Percentiles rank a stretch among this genome's conserved stretches.
Conservation (phyloP, 108 stramenopile genomes). For the Pseudonitzschia delicatissima region DNA sequence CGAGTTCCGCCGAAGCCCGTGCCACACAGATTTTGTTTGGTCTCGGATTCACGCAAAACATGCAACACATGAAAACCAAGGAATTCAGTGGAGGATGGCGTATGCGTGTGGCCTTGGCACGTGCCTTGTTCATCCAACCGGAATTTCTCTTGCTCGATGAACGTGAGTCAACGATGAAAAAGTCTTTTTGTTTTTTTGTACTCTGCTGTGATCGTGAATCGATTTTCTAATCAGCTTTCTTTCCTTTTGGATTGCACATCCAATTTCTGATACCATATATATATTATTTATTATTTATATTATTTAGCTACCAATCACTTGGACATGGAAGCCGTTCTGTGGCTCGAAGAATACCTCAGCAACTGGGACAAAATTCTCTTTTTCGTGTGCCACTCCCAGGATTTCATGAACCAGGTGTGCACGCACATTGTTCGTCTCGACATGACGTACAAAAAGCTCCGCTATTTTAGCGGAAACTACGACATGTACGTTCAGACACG, state of each 20-base stretch:
- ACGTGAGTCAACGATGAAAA: slow-evolving; percentile 53
- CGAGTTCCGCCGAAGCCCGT: slow-evolving; percentile 93
- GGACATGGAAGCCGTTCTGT: slow-evolving; percentile 27
- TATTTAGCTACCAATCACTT: background rate
- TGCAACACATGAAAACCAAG: slow-evolving; percentile 90
- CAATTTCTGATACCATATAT: background rate
- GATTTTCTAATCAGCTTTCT: background rate
- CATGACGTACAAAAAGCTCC: slow-evolving; percentile 86
- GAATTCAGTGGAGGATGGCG: slow-evolving; percentile 99
- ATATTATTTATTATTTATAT: background rate
- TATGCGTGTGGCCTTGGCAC: slow-evolving; percentile 95
- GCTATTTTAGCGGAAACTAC: slow-evolving; percentile 96
- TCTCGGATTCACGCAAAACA: slow-evolving; percentile 91
- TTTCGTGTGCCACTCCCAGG: slow-evolving; percentile 95
- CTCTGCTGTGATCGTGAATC: no score
- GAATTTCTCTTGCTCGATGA: slow-evolving; percentile 89
- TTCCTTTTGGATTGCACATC: background rate
- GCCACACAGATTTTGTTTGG: slow-evolving; percentile 95
- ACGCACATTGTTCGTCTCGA: slow-evolving; percentile 95
- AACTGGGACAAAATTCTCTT: slow-evolving; percentile 93
- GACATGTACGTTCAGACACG: slow-evolving; percentile 93
- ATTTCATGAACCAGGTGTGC: slow-evolving; percentile 98
- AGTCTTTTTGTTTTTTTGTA: background rate
- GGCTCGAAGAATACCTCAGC: slow-evolving; percentile 96
- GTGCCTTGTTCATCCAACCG: slow-evolving; percentile 96